Evolutionary conservation across 768 basidiomycete species (phyloP), one percentile per base, ranked within the genome.

Genomic region (Sporobolomyces pararoseus): DNA sequence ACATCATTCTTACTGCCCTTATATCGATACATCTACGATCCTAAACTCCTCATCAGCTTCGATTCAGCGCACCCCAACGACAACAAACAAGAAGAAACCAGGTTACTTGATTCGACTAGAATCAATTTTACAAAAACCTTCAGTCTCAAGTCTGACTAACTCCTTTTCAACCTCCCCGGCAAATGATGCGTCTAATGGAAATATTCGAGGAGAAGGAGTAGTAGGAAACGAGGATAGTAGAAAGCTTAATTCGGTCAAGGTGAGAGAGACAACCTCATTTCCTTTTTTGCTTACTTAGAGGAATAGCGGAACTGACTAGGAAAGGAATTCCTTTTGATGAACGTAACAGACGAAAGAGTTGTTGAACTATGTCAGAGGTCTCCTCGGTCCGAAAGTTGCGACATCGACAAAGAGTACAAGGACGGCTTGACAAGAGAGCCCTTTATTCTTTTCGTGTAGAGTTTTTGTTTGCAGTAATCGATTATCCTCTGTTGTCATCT

Each of bases 1-100:
- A 27, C 70, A 71, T 49, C 55, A 63, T 32, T 13, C 49, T 3
- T 71, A 53, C 39, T 71, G 70, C 35, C 70, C 70, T 3, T 66
- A 29, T 37, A 61, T 71, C 64, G 50, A 59, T 49, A 59, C 58
- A 13, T 27, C 44, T 17, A 32, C 27, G 10, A 29, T 5, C 25
- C 12, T 44, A 4, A 7, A 46, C 31, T 31, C 60, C 31, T 31
- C 59, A 16, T 34, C 61, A 32, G 6, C 14, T 7, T 12, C 25
- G 14, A 9, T n/a, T 49, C 42, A 31, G 44, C 39, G 2, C 17
- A 12, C 7, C 3, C 42, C 59, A 46, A 14, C 6, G 2, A 52
- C 47, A 17, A 52, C 16, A 6, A n/a, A 37, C 27, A 52, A 23
- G 59, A 46, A 63, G 42, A 66, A 63, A 47, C 65, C 70, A 25